A percentile compares a stretch with the other conserved stretches of the same genome.
Conservation (phyloP, 2,329 filamentous ascomycete genomes). For the Atkinsonella hypoxylon region DNA sequence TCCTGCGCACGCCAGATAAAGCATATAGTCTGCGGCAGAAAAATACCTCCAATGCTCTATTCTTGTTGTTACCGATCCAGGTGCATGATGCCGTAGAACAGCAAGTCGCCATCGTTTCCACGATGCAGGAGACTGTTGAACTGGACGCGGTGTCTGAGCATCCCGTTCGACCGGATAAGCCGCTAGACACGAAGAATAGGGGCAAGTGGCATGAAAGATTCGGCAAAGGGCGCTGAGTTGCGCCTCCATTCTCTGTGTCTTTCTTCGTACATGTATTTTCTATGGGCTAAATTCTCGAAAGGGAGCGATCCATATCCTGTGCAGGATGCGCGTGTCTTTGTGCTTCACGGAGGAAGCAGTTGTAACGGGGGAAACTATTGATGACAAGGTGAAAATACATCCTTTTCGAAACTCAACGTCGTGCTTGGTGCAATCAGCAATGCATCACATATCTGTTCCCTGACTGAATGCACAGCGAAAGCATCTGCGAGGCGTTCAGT, state of each 20-base stretch:
- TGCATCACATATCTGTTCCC: background rate
- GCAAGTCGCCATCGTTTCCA: constrained; percentile 38
- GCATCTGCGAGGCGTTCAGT: no score
- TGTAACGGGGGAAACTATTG: no score
- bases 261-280: background rate
- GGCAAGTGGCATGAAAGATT: constrained; percentile 53
- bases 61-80: constrained; percentile 33
- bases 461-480: no score
- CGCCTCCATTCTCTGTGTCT: background rate
- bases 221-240: constrained; percentile 27
- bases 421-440: background rate
- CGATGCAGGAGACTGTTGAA: constrained; percentile 51
- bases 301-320: no score
- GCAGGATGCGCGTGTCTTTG: no score
- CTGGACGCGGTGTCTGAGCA: constrained; percentile 32
- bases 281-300: background rate
- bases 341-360: no score
- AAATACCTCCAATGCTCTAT: constrained; percentile 55
- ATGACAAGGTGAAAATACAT: background rate
- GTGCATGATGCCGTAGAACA: constrained; percentile 14
- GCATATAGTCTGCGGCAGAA: constrained; percentile 52
- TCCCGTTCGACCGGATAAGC: constrained; percentile 16
- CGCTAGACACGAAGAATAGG: constrained; percentile 21
- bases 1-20: constrained; percentile 38
- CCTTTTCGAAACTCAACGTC: background rate